Conservation (phyloP, 345 rosid genomes). For the Pugionium cornutum region DNA sequence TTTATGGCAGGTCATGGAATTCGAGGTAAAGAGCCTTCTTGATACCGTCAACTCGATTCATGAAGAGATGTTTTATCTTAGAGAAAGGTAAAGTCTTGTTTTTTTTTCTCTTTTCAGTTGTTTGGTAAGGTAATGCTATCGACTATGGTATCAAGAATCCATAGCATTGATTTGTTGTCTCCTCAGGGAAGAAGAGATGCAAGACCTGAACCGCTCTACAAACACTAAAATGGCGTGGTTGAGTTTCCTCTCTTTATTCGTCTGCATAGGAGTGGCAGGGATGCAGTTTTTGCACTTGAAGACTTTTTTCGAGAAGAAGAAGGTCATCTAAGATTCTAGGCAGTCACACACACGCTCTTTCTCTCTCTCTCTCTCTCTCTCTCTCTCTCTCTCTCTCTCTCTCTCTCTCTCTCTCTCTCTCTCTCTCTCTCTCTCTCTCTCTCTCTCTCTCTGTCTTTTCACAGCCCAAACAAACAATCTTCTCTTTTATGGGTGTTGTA, state of each 20-base stretch:
- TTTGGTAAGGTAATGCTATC: neutral
- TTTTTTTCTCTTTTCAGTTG: neutral
- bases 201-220: conserved; percentile 68
- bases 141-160: no score
- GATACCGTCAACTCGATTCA: conserved; percentile 39
- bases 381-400: neutral
- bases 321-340: conserved; percentile 57
- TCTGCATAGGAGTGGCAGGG: conserved; percentile 83
- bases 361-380: neutral
- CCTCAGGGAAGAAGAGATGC: conserved; percentile 92
- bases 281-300: conserved; percentile 88
- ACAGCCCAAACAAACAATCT: neutral
- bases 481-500: conserved; percentile 34
- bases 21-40: conserved; percentile 40
- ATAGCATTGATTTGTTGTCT: neutral
- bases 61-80: conserved; percentile 44
- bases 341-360: neutral
- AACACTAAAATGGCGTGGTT: conserved; percentile 81
- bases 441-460: neutral
- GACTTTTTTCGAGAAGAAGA: conserved; percentile 93
- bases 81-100: conserved; percentile 36
- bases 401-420: neutral
- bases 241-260: conserved; percentile 66
- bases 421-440: no score
- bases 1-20: conserved; percentile 38